phyloP scores from a whole-genome alignment of 495 filamentous ascomycete species.

The Entonaema liquescens region DNA sequence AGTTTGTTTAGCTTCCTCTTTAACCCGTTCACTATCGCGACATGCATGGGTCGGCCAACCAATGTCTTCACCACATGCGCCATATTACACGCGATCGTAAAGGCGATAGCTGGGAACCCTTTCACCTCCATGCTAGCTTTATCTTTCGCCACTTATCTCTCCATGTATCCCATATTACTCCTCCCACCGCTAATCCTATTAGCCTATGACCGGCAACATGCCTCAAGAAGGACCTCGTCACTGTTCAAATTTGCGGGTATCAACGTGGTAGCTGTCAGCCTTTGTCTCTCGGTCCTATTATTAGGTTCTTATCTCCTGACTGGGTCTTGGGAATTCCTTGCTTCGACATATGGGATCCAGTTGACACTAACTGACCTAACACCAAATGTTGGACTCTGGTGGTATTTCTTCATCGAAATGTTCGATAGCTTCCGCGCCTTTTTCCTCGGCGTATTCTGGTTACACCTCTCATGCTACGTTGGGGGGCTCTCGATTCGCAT shows the following conservation, averaged over 20 bases:
- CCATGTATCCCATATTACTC: constrained; percentile 87
- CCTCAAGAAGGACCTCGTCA: constrained; percentile 46
- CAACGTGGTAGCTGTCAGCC: constrained; percentile 59
- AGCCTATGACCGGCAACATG: constrained; percentile 72
- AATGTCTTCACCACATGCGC: constrained; percentile 90
- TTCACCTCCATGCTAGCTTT: constrained; percentile 85
- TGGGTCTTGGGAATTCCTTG: constrained; percentile 84
- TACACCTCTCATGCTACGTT: constrained; percentile 89
- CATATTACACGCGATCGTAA: constrained; percentile 83
- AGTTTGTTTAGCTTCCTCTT: constrained; percentile 75
- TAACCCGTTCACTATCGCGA: constrained; percentile 93
- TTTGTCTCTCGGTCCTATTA: constrained; percentile 64
- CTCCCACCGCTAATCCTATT: constrained; percentile 84
- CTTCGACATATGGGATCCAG: constrained; percentile 90
- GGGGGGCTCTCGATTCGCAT: constrained; percentile 83
- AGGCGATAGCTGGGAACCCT: constrained; percentile 77
- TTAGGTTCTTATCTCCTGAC: constrained; percentile 77
- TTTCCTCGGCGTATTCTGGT: constrained; percentile 97
- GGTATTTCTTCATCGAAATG: constrained; percentile 99
- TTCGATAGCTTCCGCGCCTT: constrained; percentile 98
- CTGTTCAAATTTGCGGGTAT: constrained; percentile 58
- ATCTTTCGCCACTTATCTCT: constrained; percentile 86
- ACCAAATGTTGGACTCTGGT: constrained; percentile 96
- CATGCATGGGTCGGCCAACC: constrained; percentile 91
- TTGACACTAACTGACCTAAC: constrained; percentile 91